Conservation (phyloP, 345 rosid species). For the Rhodamnia argentea region DNA sequence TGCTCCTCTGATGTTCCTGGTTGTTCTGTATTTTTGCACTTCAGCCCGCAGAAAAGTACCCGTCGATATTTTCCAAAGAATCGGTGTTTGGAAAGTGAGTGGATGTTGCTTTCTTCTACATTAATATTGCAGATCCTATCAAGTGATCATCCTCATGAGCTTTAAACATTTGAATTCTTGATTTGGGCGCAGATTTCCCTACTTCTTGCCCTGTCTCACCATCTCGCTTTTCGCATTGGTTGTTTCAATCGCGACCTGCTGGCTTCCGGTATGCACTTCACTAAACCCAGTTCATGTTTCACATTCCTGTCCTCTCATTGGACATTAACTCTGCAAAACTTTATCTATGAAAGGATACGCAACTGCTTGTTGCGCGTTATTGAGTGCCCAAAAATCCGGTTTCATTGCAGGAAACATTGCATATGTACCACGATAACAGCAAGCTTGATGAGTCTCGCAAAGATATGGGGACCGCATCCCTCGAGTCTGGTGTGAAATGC, state of each 20-base stretch:
- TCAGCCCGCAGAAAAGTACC: slow-evolving; percentile 87
- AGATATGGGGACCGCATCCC: slow-evolving; percentile 16
- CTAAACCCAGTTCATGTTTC: not conserved
- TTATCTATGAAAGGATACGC: not conserved
- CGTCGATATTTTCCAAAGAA: slow-evolving; percentile 48
- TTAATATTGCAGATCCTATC: not conserved
- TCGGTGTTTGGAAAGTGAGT: slow-evolving; percentile 64
- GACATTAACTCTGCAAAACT: not conserved
- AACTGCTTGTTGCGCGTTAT: not conserved
- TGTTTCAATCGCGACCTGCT: slow-evolving; percentile 34
- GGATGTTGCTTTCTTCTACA: not conserved
- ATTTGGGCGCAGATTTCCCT: slow-evolving; percentile 57
- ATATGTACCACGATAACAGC: slow-evolving; percentile 30
- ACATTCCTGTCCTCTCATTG: not conserved
- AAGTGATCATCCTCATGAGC: not conserved
- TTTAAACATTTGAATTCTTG: not conserved
- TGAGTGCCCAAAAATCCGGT: not conserved
- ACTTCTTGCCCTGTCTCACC: slow-evolving; percentile 55
- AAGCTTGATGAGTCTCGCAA: slow-evolving; percentile 24
- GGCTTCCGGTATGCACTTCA: slow-evolving; percentile 63
- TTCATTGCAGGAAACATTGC: slow-evolving; percentile 60
- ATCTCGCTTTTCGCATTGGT: slow-evolving; percentile 57
- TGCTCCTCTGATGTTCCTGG: not conserved
- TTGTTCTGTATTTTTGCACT: slow-evolving; percentile 19
- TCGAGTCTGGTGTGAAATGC: not conserved